These are phyloP conservation scores for Physcomitrium patens DNA, from an alignment of 225 moss, liverwort and hornwort species.

Conservation along the genomic window DNA sequence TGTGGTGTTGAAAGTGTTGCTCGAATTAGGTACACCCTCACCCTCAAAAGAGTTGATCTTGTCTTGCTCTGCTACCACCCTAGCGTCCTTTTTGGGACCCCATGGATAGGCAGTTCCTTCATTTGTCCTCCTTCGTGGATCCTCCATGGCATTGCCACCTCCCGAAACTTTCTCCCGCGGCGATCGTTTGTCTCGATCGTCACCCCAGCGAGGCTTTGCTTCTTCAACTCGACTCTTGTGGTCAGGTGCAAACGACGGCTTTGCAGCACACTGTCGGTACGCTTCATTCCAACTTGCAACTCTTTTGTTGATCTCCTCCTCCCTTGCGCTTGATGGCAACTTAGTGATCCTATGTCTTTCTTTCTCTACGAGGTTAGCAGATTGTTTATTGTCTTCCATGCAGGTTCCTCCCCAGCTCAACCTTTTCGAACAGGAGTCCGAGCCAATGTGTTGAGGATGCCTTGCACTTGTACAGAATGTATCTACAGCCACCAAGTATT, in stretches of 20 bases:
- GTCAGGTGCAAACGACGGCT: slow-evolving; percentile 32
- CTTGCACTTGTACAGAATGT: background rate
- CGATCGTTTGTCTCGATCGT: slow-evolving; percentile 36
- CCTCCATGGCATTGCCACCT: slow-evolving; percentile 24
- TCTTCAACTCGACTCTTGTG: slow-evolving; percentile 49
- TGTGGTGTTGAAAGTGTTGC: background rate
- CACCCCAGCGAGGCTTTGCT: slow-evolving; percentile 28
- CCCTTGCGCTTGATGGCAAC: slow-evolving; percentile 21
- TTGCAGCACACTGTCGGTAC: slow-evolving; percentile 35
- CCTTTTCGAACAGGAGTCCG: background rate
- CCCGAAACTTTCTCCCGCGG: slow-evolving; percentile 39
- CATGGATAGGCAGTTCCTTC: slow-evolving; percentile 8
- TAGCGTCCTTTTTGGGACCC: background rate
- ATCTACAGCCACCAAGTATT: background rate
- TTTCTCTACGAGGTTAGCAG: background rate
- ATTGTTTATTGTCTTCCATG: slow-evolving; percentile 26
- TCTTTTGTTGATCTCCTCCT: slow-evolving; percentile 42
- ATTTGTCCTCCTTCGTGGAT: slow-evolving; percentile 19
- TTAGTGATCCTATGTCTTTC: slow-evolving; percentile 7
- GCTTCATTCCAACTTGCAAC: slow-evolving; percentile 37
- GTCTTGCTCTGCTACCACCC: background rate
- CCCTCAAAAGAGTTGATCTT: background rate
- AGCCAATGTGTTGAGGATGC: background rate
- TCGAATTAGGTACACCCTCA: background rate
- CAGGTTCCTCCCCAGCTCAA: slow-evolving; percentile 24